Evolutionary conservation across 73 alveolate species (phyloP), one percentile per base, ranked within the genome.

Genomic region (Uronychia setigera): DNA sequence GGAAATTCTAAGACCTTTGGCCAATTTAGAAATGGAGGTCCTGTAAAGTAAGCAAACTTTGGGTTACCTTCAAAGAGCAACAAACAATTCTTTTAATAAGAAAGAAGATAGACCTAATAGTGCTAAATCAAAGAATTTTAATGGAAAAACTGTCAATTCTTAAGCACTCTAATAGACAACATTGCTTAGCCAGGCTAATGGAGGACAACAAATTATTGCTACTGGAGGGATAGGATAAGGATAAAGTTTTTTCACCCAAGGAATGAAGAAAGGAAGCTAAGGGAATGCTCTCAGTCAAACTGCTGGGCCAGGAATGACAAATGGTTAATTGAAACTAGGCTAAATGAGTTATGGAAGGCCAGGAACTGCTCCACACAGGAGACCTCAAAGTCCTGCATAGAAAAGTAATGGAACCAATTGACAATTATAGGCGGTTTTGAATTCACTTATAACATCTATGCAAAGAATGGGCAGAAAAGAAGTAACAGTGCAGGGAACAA

Each of bases 351-450:
- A 46, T 19, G 67, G 32, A 1, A 67, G 79, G 32, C 79, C 79
- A 5, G 79, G 79, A 25, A 67, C 79, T 13, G 79, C 79, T 26
- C 79, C 79, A 5, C 29, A 67, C 30, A 67, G 32, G 79, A 67
- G 79, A 30, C 79, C 79, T 67, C 79, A 67, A 26, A 26, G 34
- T 26, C 79, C 79, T 13, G 79, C 79, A 9, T 13, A 14, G 5
- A 67, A 67, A 67, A 25, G 79, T 67, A 26, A 67, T 46, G 59
- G 67, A 11, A 46, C 19, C 67, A 46, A 46, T 46, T 46, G 19
- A 5, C 67, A 11, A 46, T n/a, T n/a, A n/a, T n/a, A 46, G 67
- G 19, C 19, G 67, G 67, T 11, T 46, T 46, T 46, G 67, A 46
- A 46, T 46, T 11, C n/a, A 46, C 67, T 46, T 46, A 46, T 19